Evolutionary conservation across 805 yeast genomes (phyloP), one percentile per base, ranked within the genome.

Genomic region (Saccharomyces mikatae): DNA sequence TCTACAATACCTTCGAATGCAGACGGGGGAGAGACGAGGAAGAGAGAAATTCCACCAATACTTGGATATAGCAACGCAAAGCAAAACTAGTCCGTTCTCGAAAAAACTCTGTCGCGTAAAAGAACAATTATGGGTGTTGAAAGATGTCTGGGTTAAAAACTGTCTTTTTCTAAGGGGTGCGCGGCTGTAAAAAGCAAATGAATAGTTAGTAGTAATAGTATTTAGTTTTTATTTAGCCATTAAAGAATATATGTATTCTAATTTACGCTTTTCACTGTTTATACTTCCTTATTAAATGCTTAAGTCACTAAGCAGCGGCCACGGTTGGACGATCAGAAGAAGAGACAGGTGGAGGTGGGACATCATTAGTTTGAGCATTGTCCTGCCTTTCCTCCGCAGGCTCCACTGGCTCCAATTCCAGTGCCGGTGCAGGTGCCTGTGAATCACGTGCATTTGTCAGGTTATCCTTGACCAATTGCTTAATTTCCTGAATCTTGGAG

Each of bases 401-500:
- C n/a, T 30, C 14, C 17, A 24, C 36, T 30, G n/a, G 52, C 52
- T n/a, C 56, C 11, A 14, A 49, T 52, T 22, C 32, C 29, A 11
- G 53, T 21, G 48, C 47, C 26, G n/a, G 52, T 51, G 22, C 56
- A 10, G 14, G 50, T 51, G 4, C 50, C 53, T 8, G 56, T 28
- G 36, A 41, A 28, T 24, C 47, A 49, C 30, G 28, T 47, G 29
- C 36, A 17, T 52, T 48, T 50, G 21, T 49, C 29, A 17, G 54
- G 36, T 61, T 59, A 28, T 55, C 59, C 50, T 56, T 65, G 21
- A 74, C 76, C 48, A 76, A 73, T 36, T 62, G 62, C 62, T 74
- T 67, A 21, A 76, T 77, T 55, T 77, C 80, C 50, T 74, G 74
- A 51, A 79, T 68, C 60, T 77, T 78, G 17, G 71, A 61, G 22